phyloP scores from a whole-genome alignment of 2,329 filamentous ascomycete species.

The Calonectria hongkongensis region DNA sequence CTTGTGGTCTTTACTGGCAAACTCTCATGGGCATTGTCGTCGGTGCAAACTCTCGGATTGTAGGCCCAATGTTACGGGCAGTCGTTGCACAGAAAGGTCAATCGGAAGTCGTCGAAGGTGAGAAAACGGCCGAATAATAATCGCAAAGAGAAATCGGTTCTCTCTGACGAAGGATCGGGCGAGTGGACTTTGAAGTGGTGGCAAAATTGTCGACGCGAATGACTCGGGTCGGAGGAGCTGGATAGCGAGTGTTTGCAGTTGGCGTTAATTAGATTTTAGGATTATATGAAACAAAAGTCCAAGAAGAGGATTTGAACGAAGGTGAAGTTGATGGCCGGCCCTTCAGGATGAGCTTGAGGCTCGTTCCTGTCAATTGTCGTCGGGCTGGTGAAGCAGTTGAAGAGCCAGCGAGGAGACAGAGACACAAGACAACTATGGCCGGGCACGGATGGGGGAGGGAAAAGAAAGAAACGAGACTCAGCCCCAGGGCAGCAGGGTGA shows the following conservation, averaged over 20 bases:
- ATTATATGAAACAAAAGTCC: constrained; percentile 52
- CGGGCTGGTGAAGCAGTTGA: constrained; percentile 47
- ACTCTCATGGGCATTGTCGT: constrained; percentile 50
- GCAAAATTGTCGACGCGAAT: constrained; percentile 37
- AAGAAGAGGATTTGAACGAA: constrained; percentile 46
- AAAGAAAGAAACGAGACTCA: constrained; percentile 44
- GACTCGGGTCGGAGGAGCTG: constrained; percentile 41
- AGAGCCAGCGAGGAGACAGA: constrained; percentile 51
- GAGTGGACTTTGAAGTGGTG: constrained; percentile 44
- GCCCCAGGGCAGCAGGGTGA: constrained; percentile 37
- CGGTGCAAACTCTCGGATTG: constrained; percentile 38
- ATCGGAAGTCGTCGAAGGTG: constrained; percentile 13
- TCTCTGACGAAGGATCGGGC: constrained; percentile 49
- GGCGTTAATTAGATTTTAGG: constrained; percentile 52
- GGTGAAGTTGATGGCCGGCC: constrained; percentile 46
- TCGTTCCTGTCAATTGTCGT: constrained; percentile 54
- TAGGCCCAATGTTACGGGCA: constrained; percentile 30
- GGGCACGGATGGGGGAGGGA: constrained; percentile 49
- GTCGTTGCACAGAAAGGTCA: constrained; percentile 37
- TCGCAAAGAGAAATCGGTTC: constrained; percentile 58
- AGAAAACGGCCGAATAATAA: constrained; percentile 55
- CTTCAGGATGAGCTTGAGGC: constrained; percentile 48
- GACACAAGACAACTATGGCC: constrained; percentile 47
- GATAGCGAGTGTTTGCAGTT: constrained; percentile 53
- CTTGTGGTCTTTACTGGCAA: constrained; percentile 40